Conservation (phyloP, 2,329 filamentous ascomycete genomes). For the Penicillium sclerotigenum region DNA sequence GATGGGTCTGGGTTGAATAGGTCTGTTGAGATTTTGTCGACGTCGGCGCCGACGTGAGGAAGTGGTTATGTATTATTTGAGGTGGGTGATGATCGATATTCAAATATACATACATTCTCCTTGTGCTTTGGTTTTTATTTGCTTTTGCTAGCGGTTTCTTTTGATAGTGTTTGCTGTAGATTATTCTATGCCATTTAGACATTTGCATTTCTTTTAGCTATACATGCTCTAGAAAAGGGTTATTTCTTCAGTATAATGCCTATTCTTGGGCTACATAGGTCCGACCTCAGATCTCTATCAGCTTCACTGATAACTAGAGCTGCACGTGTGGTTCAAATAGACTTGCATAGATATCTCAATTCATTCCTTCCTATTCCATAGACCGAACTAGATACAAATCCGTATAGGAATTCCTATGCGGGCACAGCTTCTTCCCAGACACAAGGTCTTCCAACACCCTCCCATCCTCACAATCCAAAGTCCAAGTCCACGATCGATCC, state of each 20-base stretch:
- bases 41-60: conserved; percentile 13
- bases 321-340: no score
- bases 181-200: neutral
- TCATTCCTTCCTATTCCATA: neutral
- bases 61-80: conserved; percentile 12
- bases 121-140: neutral
- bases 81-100: neutral
- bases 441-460: neutral
- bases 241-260: neutral
- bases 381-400: neutral
- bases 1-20: conserved; percentile 23
- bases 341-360: no score
- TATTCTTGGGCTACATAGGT: neutral
- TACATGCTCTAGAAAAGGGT: no score
- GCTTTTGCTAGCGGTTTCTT: neutral
- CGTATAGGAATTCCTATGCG: conserved; percentile 1
- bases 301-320: neutral
- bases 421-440: neutral
- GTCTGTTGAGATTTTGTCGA: conserved; percentile 17
- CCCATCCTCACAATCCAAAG: neutral
- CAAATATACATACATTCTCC: neutral
- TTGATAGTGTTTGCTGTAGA: neutral
- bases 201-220: neutral
- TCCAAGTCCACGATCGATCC: neutral
- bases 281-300: neutral